Percentiles rank a stretch among this genome's conserved stretches.
These are phyloP conservation scores for Mucor indicus DNA, from an alignment of 371 early-diverging fungal species.

Conservation along the genomic window DNA sequence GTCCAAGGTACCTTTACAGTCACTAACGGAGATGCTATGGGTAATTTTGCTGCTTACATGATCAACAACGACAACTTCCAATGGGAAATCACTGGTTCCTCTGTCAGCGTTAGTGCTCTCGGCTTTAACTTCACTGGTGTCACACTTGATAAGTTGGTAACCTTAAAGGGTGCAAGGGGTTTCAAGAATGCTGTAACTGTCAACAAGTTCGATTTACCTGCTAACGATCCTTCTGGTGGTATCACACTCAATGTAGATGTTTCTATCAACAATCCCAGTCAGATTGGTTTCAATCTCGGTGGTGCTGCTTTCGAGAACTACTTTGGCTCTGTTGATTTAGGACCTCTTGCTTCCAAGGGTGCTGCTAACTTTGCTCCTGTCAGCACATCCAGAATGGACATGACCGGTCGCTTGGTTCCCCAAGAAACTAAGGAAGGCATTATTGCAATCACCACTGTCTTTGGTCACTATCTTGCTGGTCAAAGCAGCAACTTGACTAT, in stretches of 20 bases:
- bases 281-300: slow-evolving; percentile 52
- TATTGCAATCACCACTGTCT: slow-evolving; percentile 49
- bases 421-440: slow-evolving; percentile 49
- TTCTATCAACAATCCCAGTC: slow-evolving; percentile 52
- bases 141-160: slow-evolving; percentile 49
- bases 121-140: slow-evolving; percentile 55
- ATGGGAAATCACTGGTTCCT: slow-evolving; percentile 52
- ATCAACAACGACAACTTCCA: slow-evolving; percentile 53
- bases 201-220: slow-evolving; percentile 53
- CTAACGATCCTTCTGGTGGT: slow-evolving; percentile 56
- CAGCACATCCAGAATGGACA: slow-evolving; percentile 21
- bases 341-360: slow-evolving; percentile 37
- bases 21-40: slow-evolving; percentile 40
- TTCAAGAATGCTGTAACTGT: slow-evolving; percentile 55
- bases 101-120: slow-evolving; percentile 54
- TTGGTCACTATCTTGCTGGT: slow-evolving; percentile 48
- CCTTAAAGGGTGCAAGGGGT: slow-evolving; percentile 50
- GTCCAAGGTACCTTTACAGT: slow-evolving; percentile 45
- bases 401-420: slow-evolving; percentile 55
- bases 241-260: slow-evolving; percentile 52
- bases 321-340: slow-evolving; percentile 27
- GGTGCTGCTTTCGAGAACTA: slow-evolving; percentile 31
- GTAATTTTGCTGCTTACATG: slow-evolving; percentile 51
- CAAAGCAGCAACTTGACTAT: slow-evolving; percentile 38
- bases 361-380: slow-evolving; percentile 35